Percentiles rank a stretch among this genome's conserved stretches.
Evolutionary conservation across 345 rosid species (phyloP).

Genomic region (Pugionium cornutum): DNA sequence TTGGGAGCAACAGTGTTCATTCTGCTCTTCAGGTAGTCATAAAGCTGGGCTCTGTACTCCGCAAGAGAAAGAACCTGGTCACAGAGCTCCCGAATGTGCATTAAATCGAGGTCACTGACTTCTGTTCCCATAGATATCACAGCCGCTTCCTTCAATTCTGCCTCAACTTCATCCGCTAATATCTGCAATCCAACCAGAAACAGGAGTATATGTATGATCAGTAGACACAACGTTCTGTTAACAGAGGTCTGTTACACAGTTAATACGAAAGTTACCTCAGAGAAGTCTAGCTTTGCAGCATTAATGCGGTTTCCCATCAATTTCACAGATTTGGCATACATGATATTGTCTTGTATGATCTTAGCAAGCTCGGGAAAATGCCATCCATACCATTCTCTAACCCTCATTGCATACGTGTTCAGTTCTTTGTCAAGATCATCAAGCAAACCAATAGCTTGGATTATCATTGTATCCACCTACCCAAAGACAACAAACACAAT

Average conservation of each 20-base stretch:
- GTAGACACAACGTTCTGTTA: too few species aligned
- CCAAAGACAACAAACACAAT: constrained; percentile 3
- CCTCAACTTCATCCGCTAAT: constrained; percentile 69
- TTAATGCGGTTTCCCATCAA: constrained; percentile 76
- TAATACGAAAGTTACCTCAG: constrained; percentile 44
- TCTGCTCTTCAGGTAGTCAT: constrained; percentile 82
- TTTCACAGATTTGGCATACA: constrained; percentile 80
- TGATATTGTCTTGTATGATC: constrained; percentile 79
- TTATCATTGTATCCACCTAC: constrained; percentile 94
- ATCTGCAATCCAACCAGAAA: constrained; percentile 41
- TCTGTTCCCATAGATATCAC: constrained; percentile 94
- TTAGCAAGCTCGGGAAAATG: constrained; percentile 98
- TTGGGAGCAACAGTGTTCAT: constrained; percentile 95
- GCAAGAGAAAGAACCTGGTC: constrained; percentile 83
- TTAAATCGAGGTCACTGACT: constrained; percentile 75
- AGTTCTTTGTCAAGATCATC: constrained; percentile 98
- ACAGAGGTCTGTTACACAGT: background rate
- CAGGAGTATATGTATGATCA: too few species aligned
- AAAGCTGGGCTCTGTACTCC: constrained; percentile 87
- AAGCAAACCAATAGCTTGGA: constrained; percentile 93
- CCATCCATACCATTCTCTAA: constrained; percentile 95
- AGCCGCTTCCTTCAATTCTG: constrained; percentile 79
- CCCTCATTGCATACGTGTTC: constrained; percentile 90
- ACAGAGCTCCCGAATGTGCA: constrained; percentile 75
- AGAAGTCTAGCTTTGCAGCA: constrained; percentile 86